These are phyloP conservation scores for Viola pubescens DNA, from an alignment of 441 rosid species.

Conservation along the genomic window DNA sequence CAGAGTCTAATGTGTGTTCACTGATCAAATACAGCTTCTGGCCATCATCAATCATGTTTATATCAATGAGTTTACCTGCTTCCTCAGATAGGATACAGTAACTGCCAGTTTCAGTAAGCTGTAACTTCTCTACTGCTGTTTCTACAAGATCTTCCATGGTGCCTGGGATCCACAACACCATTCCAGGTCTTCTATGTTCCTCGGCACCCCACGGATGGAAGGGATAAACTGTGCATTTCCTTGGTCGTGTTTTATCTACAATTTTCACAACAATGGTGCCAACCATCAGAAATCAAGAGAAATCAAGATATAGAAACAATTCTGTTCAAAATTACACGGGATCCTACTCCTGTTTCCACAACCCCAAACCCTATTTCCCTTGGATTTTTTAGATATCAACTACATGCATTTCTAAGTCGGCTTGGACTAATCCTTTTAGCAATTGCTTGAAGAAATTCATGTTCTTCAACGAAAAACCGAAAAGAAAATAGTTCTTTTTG, in stretches of 20 bases:
- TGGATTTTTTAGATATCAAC: neutral
- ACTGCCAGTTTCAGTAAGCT: slow-evolving; percentile 21
- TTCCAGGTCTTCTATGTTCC: slow-evolving; percentile 51
- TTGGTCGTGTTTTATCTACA: slow-evolving; percentile 37
- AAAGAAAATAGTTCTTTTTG: too few relatives aligned
- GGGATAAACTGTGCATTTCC: slow-evolving; percentile 75
- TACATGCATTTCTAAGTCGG: too few relatives aligned
- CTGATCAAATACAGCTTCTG: slow-evolving; percentile 53
- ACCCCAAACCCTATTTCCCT: too few relatives aligned
- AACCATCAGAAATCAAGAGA: neutral
- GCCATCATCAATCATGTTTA: slow-evolving; percentile 61
- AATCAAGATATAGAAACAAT: too few relatives aligned
- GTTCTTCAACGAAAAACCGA: too few relatives aligned
- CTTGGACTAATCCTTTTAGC: too few relatives aligned
- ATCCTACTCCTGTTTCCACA: neutral
- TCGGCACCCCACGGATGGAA: slow-evolving; percentile 50
- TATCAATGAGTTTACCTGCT: slow-evolving; percentile 57
- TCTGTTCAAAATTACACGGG: neutral
- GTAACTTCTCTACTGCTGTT: slow-evolving; percentile 46
- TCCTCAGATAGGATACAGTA: slow-evolving; percentile 57
- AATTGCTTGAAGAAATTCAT: too few relatives aligned
- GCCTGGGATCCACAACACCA: slow-evolving; percentile 60
- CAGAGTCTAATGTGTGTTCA: slow-evolving; percentile 22
- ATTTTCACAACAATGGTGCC: slow-evolving; percentile 7
- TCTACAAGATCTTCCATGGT: slow-evolving; percentile 44